Percentiles rank a stretch among this genome's conserved stretches.
These are phyloP conservation scores for Pisolithus sp. DNA, from an alignment of 768 basidiomycete species.

Conservation along the genomic window DNA sequence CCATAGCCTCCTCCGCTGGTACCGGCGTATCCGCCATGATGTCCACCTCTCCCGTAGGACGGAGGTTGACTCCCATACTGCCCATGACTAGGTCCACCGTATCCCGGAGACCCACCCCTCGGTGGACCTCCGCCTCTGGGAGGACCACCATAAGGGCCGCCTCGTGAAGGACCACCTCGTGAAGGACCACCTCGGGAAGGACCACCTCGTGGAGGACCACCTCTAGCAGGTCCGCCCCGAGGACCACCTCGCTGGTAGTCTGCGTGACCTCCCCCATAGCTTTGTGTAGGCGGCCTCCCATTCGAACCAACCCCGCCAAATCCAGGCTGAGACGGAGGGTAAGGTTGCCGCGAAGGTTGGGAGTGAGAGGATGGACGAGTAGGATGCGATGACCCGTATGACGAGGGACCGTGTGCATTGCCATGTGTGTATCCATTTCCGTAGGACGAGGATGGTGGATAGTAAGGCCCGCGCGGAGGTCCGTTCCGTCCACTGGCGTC, in stretches of 20 bases:
- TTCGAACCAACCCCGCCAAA: conserved; percentile 29
- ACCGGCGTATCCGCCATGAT: not conserved
- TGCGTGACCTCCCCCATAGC: conserved; percentile 25
- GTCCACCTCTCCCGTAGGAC: conserved; percentile 13
- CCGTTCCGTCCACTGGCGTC: conserved; percentile 32
- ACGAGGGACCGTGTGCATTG: conserved; percentile 14
- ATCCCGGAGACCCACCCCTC: conserved; percentile 18
- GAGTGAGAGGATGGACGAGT: conserved; percentile 15
- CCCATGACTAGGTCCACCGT: conserved; percentile 16
- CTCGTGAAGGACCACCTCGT: conserved; percentile 5
- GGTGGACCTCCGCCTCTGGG: not conserved
- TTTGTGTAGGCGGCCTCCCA: conserved; percentile 23
- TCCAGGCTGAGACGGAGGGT: conserved; percentile 17
- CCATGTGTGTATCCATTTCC: conserved; percentile 14
- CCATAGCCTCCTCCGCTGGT: conserved; percentile 16
- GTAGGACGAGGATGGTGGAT: not conserved
- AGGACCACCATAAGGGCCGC: conserved; percentile 4
- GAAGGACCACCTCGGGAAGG: conserved; percentile 8
- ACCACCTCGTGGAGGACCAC: conserved; percentile 6
- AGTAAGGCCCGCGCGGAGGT: conserved; percentile 13
- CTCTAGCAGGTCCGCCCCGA: conserved; percentile 17
- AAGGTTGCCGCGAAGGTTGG: conserved; percentile 13
- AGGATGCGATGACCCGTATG: not conserved
- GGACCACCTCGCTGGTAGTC: conserved; percentile 24
- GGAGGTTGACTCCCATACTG: conserved; percentile 13